Percentiles rank a stretch among this genome's conserved stretches.
These are phyloP conservation scores for Mayamaea pseudoterrestris DNA, from an alignment of 108 stramenopile species.

Conservation along the genomic window DNA sequence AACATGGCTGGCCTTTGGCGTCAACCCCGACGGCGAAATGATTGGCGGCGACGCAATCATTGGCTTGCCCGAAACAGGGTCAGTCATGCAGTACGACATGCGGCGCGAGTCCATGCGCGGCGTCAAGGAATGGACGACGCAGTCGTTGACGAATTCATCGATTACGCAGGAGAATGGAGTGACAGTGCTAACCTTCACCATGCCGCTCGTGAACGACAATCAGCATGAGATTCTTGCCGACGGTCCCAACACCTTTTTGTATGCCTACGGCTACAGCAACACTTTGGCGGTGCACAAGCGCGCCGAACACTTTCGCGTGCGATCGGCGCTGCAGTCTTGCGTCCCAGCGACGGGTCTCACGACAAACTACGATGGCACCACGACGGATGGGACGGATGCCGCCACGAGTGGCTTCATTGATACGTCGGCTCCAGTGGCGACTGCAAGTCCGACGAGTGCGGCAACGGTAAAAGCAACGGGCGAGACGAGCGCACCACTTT, in stretches of 20 bases:
- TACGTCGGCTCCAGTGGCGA: too few relatives aligned
- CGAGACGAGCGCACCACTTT: too few relatives aligned
- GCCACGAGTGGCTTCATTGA: too few relatives aligned
- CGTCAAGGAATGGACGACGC: constrained; percentile 22
- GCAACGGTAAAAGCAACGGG: too few relatives aligned
- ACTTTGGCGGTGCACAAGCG: too few relatives aligned
- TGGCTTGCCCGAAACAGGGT: constrained; percentile 19
- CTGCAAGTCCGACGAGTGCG: too few relatives aligned
- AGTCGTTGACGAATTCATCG: constrained; percentile 37
- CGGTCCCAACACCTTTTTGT: constrained; percentile 28
- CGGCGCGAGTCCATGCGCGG: constrained; percentile 7
- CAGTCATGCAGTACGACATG: constrained; percentile 49
- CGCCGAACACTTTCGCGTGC: too few relatives aligned
- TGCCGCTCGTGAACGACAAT: constrained; percentile 32
- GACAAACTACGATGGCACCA: too few relatives aligned
- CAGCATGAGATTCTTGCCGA: constrained; percentile 22
- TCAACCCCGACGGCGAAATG: constrained; percentile 12
- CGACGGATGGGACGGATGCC: too few relatives aligned
- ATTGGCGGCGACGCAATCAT: constrained; percentile 21
- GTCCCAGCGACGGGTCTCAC: too few relatives aligned
- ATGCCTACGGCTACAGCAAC: constrained; percentile 27
- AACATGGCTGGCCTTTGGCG: constrained; percentile 23
- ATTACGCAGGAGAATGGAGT: constrained; percentile 21
- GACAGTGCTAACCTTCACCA: constrained; percentile 49
- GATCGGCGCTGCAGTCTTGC: too few relatives aligned